phyloP scores from a whole-genome alignment of 2,329 filamentous ascomycete species.

The Hymenoscyphus salicellus region DNA sequence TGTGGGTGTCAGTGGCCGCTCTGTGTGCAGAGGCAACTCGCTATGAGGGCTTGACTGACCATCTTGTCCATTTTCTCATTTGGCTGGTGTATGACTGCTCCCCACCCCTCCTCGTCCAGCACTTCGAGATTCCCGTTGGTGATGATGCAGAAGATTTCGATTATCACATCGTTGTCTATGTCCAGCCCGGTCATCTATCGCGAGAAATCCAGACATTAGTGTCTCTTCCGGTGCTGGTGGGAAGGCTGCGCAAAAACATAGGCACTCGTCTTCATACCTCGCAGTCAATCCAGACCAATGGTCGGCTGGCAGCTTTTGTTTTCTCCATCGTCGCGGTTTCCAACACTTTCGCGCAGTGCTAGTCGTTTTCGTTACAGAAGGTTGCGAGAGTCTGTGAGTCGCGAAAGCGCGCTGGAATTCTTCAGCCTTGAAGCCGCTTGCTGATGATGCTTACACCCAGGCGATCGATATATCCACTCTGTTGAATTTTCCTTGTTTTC shows the following conservation, averaged over 20 bases:
- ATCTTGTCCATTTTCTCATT: slow-evolving; percentile 70
- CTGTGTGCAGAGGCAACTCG: background rate
- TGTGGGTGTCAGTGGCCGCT: slow-evolving; percentile 14
- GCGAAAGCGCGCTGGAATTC: background rate
- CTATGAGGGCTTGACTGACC: slow-evolving; percentile 34
- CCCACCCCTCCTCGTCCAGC: slow-evolving; percentile 74
- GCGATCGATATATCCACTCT: background rate
- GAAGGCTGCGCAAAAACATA: background rate
- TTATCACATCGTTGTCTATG: slow-evolving; percentile 73
- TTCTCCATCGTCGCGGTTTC: slow-evolving; percentile 17
- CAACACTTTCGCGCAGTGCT: background rate
- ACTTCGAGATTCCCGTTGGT: slow-evolving; percentile 77
- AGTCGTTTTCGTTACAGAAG: background rate
- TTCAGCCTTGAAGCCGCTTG: background rate
- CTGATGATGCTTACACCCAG: background rate
- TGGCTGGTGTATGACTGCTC: slow-evolving; percentile 72
- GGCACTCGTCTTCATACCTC: slow-evolving; percentile 27
- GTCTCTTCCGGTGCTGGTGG: background rate
- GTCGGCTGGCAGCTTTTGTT: slow-evolving; percentile 16
- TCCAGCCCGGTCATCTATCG: slow-evolving; percentile 89
- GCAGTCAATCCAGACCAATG: slow-evolving; percentile 37
- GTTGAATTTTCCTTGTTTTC: background rate
- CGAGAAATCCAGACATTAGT: slow-evolving; percentile 12
- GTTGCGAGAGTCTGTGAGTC: background rate
- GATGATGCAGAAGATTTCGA: slow-evolving; percentile 89